Evolutionary conservation across 2,329 filamentous ascomycete genomes (phyloP).

Genomic region (Pleomassaria siparia): DNA sequence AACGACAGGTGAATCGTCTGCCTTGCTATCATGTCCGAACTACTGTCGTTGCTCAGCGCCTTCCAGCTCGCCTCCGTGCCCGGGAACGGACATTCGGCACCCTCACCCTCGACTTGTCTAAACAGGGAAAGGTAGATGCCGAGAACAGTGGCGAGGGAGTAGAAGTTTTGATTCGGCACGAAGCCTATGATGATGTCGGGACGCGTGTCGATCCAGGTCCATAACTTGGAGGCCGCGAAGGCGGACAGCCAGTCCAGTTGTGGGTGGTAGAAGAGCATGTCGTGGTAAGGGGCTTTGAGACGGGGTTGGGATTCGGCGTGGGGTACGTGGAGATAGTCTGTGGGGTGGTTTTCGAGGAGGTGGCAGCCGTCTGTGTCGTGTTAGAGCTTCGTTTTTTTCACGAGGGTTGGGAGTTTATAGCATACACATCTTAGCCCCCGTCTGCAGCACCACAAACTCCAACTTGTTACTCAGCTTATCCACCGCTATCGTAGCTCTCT

Average conservation of each 20-base stretch:
- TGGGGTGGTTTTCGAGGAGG: conserved; percentile 43
- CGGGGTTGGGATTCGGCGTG: conserved; percentile 23
- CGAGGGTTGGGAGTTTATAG: conserved; percentile 6
- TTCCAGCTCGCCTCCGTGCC: conserved; percentile 41
- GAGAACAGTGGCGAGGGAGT: conserved; percentile 38
- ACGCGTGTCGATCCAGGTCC: conserved; percentile 45
- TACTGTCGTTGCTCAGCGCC: conserved; percentile 41
- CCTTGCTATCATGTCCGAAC: conserved; percentile 45
- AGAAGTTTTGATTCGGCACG: conserved; percentile 45
- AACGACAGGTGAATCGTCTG: conserved; percentile 46
- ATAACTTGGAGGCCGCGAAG: conserved; percentile 39
- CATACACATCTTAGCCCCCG: conserved; percentile 40
- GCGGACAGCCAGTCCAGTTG: conserved; percentile 43
- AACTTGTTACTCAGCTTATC: conserved; percentile 23
- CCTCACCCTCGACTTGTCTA: conserved; percentile 41
- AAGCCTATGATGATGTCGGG: conserved; percentile 48
- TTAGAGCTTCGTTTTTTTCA: conserved; percentile 17
- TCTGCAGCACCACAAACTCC: conserved; percentile 33
- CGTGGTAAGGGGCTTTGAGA: conserved; percentile 33
- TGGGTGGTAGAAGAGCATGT: conserved; percentile 46
- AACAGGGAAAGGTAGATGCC: conserved; percentile 44
- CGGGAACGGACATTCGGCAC: conserved; percentile 43
- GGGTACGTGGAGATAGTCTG: conserved; percentile 31
- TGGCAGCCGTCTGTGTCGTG: conserved; percentile 42
- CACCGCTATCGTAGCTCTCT: conserved; percentile 39